Evolutionary conservation across 805 yeast species (phyloP), one percentile per base, ranked within the genome.

Genomic region (Torulaspora franciscae): DNA sequence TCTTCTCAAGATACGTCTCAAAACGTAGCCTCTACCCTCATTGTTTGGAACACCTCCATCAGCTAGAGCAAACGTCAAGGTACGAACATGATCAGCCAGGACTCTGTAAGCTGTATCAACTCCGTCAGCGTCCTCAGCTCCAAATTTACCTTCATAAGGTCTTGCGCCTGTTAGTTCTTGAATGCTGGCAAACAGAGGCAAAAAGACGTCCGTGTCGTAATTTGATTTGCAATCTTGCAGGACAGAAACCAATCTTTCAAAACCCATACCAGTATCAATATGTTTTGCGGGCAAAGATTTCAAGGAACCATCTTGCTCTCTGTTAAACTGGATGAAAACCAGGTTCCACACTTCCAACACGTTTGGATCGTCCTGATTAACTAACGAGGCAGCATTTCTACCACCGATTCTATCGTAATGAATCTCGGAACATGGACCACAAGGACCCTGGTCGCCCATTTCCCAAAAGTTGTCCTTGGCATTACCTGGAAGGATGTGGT

Each of bases 371-470:
- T 93, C 99, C 81, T 79, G 80, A 66, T 93, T 93, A 58, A 93
- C 99, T 53, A 95, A 75, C 51, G 69, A 59, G 14, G 97, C 74
- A 44, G 98, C 99, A 62, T 93, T 91, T 74, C 99, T 83, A 47
- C 98, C 97, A 54, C 99, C 99, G 54, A 93, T 89, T 71, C 99
- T 82, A 69, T 93, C 99, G 67, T 88, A 93, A 69, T 93, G 99
- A 57, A 93, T 78, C 70, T 93, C 99, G 19, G 95, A 85, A 72
- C 99, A 95, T 42, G 99, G 99, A 51, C 99, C 99, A 74, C 99
- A 93, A 39, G 99, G 99, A 55, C 99, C 99, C 73, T 91, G 98
- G 64, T 95, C 99, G 59, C 99, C 99, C 99, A 93, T 93, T 74
- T 93, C 99, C 99, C 99, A 93, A 70, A 93, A 93, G 71, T 93